A percentile compares a stretch with the other conserved stretches of the same genome.
phyloP scores from a whole-genome alignment of 345 rosid genomes.

The Populus euphratica region DNA sequence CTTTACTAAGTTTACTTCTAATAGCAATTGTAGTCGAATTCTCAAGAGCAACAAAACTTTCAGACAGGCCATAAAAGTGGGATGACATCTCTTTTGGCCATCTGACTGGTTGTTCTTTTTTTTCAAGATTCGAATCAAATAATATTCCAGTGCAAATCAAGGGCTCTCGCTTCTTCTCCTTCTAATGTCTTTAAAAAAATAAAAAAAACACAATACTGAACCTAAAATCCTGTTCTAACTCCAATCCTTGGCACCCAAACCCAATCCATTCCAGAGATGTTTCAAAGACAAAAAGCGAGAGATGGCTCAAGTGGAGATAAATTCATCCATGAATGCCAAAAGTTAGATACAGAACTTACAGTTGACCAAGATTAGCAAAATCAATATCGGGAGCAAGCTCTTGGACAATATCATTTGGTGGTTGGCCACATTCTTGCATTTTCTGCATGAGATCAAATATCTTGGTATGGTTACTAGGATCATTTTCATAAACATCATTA shows the following conservation, averaged over 20 bases:
- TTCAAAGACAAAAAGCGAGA: background rate
- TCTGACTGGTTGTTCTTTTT: background rate
- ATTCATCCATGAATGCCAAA: background rate
- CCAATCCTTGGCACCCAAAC: background rate
- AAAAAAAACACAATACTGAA: background rate
- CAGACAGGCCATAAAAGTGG: background rate
- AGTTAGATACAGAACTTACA: conserved; percentile 50
- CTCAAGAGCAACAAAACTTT: background rate
- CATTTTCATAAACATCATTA: conserved; percentile 77
- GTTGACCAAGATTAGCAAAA: conserved; percentile 64
- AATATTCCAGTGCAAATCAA: background rate
- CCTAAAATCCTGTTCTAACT: background rate
- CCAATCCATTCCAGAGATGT: background rate
- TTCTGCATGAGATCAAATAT: conserved; percentile 94
- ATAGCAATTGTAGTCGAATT: background rate
- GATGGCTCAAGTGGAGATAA: background rate
- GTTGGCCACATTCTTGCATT: conserved; percentile 99
- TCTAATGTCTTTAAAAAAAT: too few relatives aligned
- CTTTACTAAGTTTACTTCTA: background rate
- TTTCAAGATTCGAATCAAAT: background rate
- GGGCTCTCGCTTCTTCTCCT: background rate
- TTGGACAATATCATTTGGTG: conserved; percentile 86
- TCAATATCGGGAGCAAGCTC: conserved; percentile 90
- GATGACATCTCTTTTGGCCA: background rate
- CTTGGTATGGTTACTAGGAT: conserved; percentile 66